These are phyloP conservation scores for Panicum miliaceum DNA, from an alignment of 176 grass and related monocot genomes.

Conservation along the genomic window DNA sequence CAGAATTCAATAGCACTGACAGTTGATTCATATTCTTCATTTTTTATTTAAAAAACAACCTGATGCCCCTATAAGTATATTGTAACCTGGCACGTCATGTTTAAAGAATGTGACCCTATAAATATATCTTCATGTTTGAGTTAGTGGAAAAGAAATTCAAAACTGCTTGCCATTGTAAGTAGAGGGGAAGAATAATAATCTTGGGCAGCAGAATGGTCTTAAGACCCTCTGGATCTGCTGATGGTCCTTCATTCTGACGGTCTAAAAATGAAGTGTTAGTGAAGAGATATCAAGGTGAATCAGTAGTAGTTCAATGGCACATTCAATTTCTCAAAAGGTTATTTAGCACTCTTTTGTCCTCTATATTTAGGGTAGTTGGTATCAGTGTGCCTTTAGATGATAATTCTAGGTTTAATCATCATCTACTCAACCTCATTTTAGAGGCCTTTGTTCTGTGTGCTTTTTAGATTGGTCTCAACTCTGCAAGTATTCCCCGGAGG, in stretches of 20 bases:
- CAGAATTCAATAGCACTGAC: not conserved
- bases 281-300: not conserved
- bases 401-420: not conserved
- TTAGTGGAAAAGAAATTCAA: constrained; percentile 2
- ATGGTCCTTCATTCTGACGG: constrained; percentile 13
- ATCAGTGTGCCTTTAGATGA: constrained; percentile 12
- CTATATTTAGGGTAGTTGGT: not conserved
- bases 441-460: not conserved
- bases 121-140: not conserved
- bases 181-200: not conserved
- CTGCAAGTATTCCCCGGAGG: not conserved
- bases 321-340: constrained; percentile 3
- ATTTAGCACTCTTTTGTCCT: not conserved
- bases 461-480: not conserved
- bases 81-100: not conserved
- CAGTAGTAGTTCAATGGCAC: not conserved
- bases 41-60: not conserved
- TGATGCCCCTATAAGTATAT: not conserved
- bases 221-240: not conserved
- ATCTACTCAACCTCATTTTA: not conserved
- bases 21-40: not conserved
- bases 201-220: constrained; percentile 1
- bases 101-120: not conserved
- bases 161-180: not conserved
- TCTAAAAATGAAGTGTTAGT: constrained; percentile 8